Percentiles rank a stretch among this genome's conserved stretches.
phyloP scores from a whole-genome alignment of 495 filamentous ascomycete genomes.

The Sporormia fimetaria region DNA sequence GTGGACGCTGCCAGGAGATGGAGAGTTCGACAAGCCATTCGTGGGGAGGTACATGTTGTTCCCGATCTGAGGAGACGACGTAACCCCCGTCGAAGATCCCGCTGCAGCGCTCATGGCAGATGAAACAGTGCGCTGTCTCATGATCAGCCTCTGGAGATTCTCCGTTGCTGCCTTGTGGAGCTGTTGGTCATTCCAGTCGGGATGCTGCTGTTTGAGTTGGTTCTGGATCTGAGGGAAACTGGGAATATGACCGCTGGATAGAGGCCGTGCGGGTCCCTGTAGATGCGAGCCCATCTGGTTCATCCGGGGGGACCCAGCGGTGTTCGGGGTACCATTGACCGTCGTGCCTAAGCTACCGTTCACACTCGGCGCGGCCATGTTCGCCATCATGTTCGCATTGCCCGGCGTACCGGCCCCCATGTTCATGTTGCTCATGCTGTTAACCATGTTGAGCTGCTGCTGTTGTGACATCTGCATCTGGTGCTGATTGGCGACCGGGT shows the following conservation, averaged over 20 bases:
- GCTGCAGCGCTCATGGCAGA: constrained; percentile 33
- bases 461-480: constrained; percentile 29
- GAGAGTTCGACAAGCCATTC: constrained; percentile 7
- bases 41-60: constrained; percentile 19
- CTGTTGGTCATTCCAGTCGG: constrained; percentile 28
- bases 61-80: constrained; percentile 10
- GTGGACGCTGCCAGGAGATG: constrained; percentile 18
- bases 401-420: constrained; percentile 22
- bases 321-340: constrained; percentile 20
- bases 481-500: constrained; percentile 25
- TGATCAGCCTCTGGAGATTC: constrained; percentile 17
- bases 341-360: constrained; percentile 19
- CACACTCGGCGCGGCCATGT: constrained; percentile 22
- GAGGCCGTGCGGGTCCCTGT: constrained; percentile 22
- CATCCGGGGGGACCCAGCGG: constrained; percentile 20
- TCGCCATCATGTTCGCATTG: constrained; percentile 26
- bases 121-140: constrained; percentile 22
- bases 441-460: constrained; percentile 24
- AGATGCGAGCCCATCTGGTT: constrained; percentile 9
- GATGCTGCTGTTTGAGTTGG: constrained; percentile 27
- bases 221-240: constrained; percentile 26
- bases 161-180: constrained; percentile 24
- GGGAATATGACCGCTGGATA: constrained; percentile 32
- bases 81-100: constrained; percentile 23
- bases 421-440: constrained; percentile 19